Evolutionary conservation across 768 basidiomycete species (phyloP).

Genomic region (Russula vinacea): DNA sequence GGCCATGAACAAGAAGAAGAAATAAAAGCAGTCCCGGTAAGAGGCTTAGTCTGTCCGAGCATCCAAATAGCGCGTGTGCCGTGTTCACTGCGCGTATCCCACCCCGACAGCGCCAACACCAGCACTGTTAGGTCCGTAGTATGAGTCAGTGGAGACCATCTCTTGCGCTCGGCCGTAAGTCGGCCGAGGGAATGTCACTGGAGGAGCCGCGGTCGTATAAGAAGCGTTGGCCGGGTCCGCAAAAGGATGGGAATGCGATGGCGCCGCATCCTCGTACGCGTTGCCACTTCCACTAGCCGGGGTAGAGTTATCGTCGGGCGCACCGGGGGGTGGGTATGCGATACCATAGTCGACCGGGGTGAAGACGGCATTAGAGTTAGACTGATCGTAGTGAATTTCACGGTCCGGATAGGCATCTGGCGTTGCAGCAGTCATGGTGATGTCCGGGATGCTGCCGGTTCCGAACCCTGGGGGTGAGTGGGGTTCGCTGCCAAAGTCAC

Average conservation of each 20-base stretch:
- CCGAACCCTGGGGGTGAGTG: conserved; percentile 6
- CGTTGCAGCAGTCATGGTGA: conserved; percentile 3
- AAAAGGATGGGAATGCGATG: conserved; percentile 18
- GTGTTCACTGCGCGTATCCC: conserved; percentile 12
- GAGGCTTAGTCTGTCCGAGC: neutral
- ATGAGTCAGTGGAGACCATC: conserved; percentile 18
- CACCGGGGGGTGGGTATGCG: conserved; percentile 19
- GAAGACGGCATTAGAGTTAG: neutral
- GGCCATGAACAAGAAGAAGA: neutral
- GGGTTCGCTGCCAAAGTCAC: neutral
- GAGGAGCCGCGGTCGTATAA: neutral
- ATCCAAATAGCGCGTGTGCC: neutral
- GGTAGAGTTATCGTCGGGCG: neutral
- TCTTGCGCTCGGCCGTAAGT: neutral
- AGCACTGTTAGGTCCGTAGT: conserved; percentile 19
- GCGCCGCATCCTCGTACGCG: neutral
- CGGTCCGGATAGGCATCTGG: conserved; percentile 27
- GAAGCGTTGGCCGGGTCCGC: conserved; percentile 20
- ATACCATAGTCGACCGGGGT: conserved; percentile 24
- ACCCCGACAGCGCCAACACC: conserved; percentile 1
- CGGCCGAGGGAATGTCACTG: conserved; percentile 1
- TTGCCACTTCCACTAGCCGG: neutral
- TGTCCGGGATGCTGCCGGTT: conserved; percentile 4
- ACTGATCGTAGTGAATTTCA: conserved; percentile 20
- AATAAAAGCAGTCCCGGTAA: neutral